Base-by-base conservation (phyloP, 768 basidiomycete genomes). In the Kwoniella botswanensis region DNA sequence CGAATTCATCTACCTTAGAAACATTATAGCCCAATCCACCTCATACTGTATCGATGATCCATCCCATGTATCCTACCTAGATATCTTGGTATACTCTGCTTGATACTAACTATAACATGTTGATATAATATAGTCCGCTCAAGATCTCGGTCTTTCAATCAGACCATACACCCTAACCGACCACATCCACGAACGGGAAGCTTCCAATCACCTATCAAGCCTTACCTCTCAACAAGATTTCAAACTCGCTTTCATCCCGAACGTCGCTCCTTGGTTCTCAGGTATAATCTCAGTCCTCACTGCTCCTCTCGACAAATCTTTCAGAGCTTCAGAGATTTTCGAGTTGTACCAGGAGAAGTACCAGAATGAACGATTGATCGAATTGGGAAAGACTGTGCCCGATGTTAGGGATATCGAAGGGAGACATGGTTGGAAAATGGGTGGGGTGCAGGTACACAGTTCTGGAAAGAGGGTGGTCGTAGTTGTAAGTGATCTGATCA, bases 161-260 rank as follows among this genome's bases (percentile, higher is more conserved):
- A 88, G 89, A 64, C 91, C 95, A 7, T 99, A 99, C 85, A 79
- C 93, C 0, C 85, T 99, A 59, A 99, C 97, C 15, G 94, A 95
- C 83, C 97, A 99, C 85, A 97, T 99, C 79, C 97, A 99, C 86
- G 97, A 99, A 84, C 92, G 97, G 56, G 97, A 99, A 84, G 93
- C 95, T 0, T 90, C 90, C 2, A 86, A 86, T 74, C 97, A 97
- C 83, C 89, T 99, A 62, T 89, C 91, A 9, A 84, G 83, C 3
- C 84, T 58, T 26, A 58, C 84, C 90, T 52, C 74, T 84, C 15
- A 74, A 82, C 21, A 64, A 21, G 75, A 75, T 7, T 83, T 86
- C 75, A 88, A 90, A 75, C 80, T 98, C 61, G 92, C 91, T 42
- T 98, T 99, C 84, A 85, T 93, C 60, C 97, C 97, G 12, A 86